A percentile compares a stretch with the other conserved stretches of the same genome.
These are phyloP conservation scores for Immersiporthe knoxdaviesiana DNA, from an alignment of 2,329 filamentous ascomycete genomes.

Conservation along the genomic window DNA sequence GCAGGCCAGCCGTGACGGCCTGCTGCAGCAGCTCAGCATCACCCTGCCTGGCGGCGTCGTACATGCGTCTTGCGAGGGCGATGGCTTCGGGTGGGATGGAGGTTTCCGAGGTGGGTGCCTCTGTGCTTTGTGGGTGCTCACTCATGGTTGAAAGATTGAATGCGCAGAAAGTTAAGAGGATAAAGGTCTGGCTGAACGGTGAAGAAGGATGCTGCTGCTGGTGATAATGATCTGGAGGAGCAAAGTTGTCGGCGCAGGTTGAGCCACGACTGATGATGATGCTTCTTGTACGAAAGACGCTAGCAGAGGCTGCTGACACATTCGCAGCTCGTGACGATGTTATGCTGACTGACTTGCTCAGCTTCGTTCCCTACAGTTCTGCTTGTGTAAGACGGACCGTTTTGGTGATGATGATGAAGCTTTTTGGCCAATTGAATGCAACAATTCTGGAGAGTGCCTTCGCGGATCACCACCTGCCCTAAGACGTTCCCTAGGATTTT, in stretches of 20 bases:
- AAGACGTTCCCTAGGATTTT: too few species aligned
- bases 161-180: background rate
- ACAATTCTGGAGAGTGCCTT: too few species aligned
- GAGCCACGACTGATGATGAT: background rate
- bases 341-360: background rate
- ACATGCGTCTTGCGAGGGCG: slow-evolving; percentile 67
- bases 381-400: too few species aligned
- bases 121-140: background rate
- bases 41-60: slow-evolving; percentile 66
- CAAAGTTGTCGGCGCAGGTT: background rate
- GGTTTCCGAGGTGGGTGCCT: background rate
- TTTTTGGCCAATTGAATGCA: too few species aligned
- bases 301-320: slow-evolving; percentile 3
- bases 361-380: background rate
- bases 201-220: background rate
- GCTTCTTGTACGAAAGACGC: background rate
- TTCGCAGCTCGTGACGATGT: background rate
- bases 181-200: background rate
- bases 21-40: slow-evolving; percentile 61
- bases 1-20: slow-evolving; percentile 67
- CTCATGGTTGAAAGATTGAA: slow-evolving; percentile 5
- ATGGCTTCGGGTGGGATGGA: slow-evolving; percentile 65
- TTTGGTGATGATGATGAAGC: too few species aligned
- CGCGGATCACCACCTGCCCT: too few species aligned
- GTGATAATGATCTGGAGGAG: too few species aligned